Conservation (phyloP, 225 moss, liverwort and hornwort species). For the Marchantia polymorpha region DNA sequence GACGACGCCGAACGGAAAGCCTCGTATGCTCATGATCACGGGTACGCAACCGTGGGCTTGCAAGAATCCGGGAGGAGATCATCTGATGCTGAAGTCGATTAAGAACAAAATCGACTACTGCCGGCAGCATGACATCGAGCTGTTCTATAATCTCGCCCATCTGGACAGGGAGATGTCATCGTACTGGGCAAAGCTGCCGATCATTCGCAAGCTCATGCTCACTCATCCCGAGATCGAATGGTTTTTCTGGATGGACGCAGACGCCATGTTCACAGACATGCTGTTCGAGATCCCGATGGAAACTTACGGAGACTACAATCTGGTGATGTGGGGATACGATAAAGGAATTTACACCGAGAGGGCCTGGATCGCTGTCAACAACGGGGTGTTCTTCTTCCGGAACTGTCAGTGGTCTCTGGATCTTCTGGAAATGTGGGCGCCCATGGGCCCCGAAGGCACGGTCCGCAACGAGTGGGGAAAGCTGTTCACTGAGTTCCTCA, state of each 20-base stretch:
- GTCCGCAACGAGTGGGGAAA: constrained; percentile 30
- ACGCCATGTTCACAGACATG: constrained; percentile 51
- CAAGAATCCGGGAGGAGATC: constrained; percentile 37
- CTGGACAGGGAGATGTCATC: constrained; percentile 33
- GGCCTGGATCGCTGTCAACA: constrained; percentile 40
- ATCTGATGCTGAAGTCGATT: constrained; percentile 34
- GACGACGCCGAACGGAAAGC: constrained; percentile 29
- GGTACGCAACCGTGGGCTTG: constrained; percentile 45
- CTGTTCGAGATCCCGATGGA: constrained; percentile 45
- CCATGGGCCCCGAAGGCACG: constrained; percentile 36
- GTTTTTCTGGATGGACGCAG: constrained; percentile 52
- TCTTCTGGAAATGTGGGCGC: constrained; percentile 36
- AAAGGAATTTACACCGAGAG: constrained; percentile 18
- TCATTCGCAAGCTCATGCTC: constrained; percentile 47
- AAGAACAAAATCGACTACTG: constrained; percentile 50
- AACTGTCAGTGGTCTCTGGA: constrained; percentile 50
- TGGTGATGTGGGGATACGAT: constrained; percentile 39
- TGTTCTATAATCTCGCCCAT: constrained; percentile 45
- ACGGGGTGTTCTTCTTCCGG: constrained; percentile 37
- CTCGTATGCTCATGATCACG: constrained; percentile 31
- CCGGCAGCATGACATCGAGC: constrained; percentile 38
- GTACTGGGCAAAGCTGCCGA: constrained; percentile 48
- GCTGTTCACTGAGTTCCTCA: constrained; percentile 24
- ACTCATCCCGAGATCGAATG: constrained; percentile 43
- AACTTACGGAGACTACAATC: constrained; percentile 30